These are phyloP conservation scores for Naganishia randhawae DNA, from an alignment of 768 basidiomycete genomes.

Conservation along the genomic window DNA sequence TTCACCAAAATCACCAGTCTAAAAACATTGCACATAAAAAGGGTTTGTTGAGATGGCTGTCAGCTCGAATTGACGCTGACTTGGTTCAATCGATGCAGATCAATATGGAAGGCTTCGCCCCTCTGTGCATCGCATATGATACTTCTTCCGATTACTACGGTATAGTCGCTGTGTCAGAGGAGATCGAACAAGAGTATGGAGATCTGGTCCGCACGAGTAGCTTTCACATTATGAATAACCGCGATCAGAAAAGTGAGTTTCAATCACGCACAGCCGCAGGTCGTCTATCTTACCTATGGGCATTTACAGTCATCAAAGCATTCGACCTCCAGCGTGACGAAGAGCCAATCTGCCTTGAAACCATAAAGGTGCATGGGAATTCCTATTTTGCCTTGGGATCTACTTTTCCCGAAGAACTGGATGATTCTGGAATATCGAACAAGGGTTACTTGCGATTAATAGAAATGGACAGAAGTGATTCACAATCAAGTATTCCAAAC, in stretches of 20 bases:
- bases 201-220: slow-evolving; percentile 35
- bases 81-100: slow-evolving; percentile 9
- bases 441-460: slow-evolving; percentile 27
- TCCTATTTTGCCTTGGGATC: slow-evolving; percentile 43
- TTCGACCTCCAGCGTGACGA: slow-evolving; percentile 32
- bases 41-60: slow-evolving; percentile 23
- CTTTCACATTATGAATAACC: slow-evolving; percentile 38
- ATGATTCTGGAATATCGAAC: slow-evolving; percentile 31
- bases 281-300: neutral
- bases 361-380: slow-evolving; percentile 34
- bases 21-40: slow-evolving; percentile 47
- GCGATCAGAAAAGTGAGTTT: slow-evolving; percentile 35
- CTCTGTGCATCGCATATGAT: slow-evolving; percentile 18
- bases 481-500: slow-evolving; percentile 7
- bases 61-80: neutral
- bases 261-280: neutral
- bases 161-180: slow-evolving; percentile 1
- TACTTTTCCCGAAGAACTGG: slow-evolving; percentile 36
- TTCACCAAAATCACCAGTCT: slow-evolving; percentile 39
- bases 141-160: neutral
- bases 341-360: slow-evolving; percentile 38
- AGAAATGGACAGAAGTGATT: slow-evolving; percentile 15
- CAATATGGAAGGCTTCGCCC: slow-evolving; percentile 34
- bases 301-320: slow-evolving; percentile 35
- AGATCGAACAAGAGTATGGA: slow-evolving; percentile 41